These are phyloP conservation scores for Rhynchospora breviuscula DNA, from an alignment of 176 grass and related monocot genomes.

Conservation along the genomic window DNA sequence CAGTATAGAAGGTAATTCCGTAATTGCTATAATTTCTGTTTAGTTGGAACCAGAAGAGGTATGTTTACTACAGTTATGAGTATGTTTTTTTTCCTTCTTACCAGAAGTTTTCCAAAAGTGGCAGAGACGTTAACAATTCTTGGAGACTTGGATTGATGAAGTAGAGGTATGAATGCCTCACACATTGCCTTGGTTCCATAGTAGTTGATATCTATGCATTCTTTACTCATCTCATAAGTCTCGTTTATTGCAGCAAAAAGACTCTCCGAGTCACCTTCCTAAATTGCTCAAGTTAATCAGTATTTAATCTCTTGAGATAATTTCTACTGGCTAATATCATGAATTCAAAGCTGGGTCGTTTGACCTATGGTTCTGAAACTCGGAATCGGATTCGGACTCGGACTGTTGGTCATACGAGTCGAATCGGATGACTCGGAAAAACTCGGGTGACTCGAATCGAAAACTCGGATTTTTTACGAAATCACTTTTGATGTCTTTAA, in stretches of 20 bases:
- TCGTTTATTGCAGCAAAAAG: neutral
- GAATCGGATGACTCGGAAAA: too few species aligned
- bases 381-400: too few species aligned
- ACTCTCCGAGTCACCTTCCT: neutral
- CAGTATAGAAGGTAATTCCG: too few species aligned
- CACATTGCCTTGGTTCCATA: slow-evolving; percentile 40
- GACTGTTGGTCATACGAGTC: too few species aligned
- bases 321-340: too few species aligned
- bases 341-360: too few species aligned
- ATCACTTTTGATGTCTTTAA: too few species aligned
- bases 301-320: neutral
- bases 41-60: neutral
- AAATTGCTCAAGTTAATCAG: neutral
- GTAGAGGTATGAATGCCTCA: slow-evolving; percentile 40
- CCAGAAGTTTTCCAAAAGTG: neutral
- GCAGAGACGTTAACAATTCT: slow-evolving; percentile 49
- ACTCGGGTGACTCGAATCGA: too few species aligned
- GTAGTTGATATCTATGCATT: slow-evolving; percentile 41
- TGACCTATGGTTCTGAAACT: too few species aligned
- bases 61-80: neutral
- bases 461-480: too few species aligned
- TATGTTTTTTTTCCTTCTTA: neutral
- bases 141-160: slow-evolving; percentile 30
- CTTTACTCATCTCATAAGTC: slow-evolving; percentile 15
- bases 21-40: neutral